phyloP scores from a whole-genome alignment of 2,329 filamentous ascomycete species.

The Nigrograna mackinnonii region DNA sequence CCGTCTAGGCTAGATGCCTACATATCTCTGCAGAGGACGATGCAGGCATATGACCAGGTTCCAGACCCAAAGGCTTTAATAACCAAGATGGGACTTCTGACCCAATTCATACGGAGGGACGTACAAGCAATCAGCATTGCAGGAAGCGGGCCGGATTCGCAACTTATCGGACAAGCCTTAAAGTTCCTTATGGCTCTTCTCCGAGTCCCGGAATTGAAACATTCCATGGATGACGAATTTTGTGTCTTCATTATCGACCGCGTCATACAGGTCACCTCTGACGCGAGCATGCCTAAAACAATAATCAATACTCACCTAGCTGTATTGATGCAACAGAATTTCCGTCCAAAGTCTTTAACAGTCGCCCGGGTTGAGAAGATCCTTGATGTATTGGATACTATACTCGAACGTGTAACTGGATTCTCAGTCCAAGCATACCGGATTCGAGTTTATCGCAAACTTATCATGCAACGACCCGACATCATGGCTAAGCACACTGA shows the following conservation, averaged over 20 bases:
- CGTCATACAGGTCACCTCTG: conserved; percentile 73
- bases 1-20: conserved; percentile 84
- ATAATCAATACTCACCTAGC: conserved; percentile 80
- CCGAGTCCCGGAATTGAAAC: conserved; percentile 71
- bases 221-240: conserved; percentile 76
- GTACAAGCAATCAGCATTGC: conserved; percentile 64
- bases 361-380: conserved; percentile 70
- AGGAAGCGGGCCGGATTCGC: conserved; percentile 63
- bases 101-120: conserved; percentile 84
- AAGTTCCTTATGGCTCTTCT: conserved; percentile 78
- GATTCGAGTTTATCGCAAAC: conserved; percentile 75
- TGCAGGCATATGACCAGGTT: conserved; percentile 81
- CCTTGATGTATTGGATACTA: conserved; percentile 69
- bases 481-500: conserved; percentile 71
- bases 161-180: conserved; percentile 76
- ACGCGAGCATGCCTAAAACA: conserved; percentile 72
- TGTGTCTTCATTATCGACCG: conserved; percentile 80
- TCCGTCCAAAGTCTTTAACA: conserved; percentile 74
- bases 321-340: conserved; percentile 78
- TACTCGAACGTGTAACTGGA: conserved; percentile 75
- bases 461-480: conserved; percentile 71
- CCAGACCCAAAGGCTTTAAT: conserved; percentile 52
- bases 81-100: conserved; percentile 78
- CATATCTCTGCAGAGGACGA: conserved; percentile 71
- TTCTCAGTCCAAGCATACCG: conserved; percentile 81